Percentiles rank a stretch among this genome's conserved stretches.
Evolutionary conservation across 1,139 yeast genomes (phyloP).

Genomic region (Nakaseomyces delphensis): DNA sequence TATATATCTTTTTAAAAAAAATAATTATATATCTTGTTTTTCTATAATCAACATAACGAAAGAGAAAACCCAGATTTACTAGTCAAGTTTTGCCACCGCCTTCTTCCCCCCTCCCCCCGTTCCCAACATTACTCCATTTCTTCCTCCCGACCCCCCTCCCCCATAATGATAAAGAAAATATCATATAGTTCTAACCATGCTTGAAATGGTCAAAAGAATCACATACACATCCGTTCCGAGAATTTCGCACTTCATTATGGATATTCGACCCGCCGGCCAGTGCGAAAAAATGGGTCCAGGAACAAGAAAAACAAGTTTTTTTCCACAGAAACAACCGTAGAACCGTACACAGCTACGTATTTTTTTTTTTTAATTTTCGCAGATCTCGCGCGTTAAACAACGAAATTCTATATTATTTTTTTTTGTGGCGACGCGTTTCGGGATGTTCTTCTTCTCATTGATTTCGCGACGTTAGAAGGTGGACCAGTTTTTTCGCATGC

Average conservation of each 20-base stretch:
- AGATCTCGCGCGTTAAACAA: neutral
- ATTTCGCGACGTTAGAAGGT: slow-evolving; percentile 5
- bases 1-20: neutral
- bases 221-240: slow-evolving; percentile 5
- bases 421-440: no score
- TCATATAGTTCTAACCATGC: no score
- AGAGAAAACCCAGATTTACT: no score
- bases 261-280: neutral
- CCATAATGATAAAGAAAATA: no score
- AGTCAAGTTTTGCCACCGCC: no score
- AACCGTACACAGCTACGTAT: neutral
- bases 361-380: no score
- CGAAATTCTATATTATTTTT: no score
- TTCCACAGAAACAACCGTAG: neutral
- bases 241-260: slow-evolving; percentile 4
- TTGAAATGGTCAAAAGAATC: slow-evolving; percentile 1
- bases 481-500: slow-evolving; percentile 4
- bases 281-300: slow-evolving; percentile 5
- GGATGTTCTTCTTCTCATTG: slow-evolving; percentile 3
- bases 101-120: neutral
- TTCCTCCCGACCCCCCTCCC: neutral
- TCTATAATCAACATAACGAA: no score
- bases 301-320: neutral
- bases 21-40: no score
- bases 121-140: neutral